Conservation (phyloP, 2,329 filamentous ascomycete genomes). For the Talaromyces albobiverticillius region DNA sequence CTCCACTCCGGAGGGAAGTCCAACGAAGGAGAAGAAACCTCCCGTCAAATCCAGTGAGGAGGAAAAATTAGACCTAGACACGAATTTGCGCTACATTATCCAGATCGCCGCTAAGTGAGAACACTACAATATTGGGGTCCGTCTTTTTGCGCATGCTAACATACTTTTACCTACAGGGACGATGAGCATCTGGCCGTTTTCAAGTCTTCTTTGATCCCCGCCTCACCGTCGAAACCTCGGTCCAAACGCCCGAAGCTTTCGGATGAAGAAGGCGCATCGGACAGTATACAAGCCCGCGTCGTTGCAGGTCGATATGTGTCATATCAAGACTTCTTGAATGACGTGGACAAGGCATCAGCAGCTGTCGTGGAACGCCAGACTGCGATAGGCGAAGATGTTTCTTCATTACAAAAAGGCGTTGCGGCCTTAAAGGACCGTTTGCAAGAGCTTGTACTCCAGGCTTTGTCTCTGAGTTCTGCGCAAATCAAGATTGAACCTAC, state of each 20-base stretch:
- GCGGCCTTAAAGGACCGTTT: conserved; percentile 61
- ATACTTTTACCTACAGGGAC: conserved; percentile 32
- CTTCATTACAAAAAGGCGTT: conserved; percentile 43
- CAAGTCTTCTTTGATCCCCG: conserved; percentile 34
- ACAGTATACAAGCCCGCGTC: conserved; percentile 39
- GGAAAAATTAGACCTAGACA: conserved; percentile 32
- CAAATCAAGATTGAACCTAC: conserved; percentile 32
- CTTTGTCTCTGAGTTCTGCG: conserved; percentile 50
- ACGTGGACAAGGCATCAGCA: conserved; percentile 40
- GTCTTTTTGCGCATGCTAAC: conserved; percentile 7
- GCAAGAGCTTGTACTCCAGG: conserved; percentile 61
- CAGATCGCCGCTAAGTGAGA: conserved; percentile 14
- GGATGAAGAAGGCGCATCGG: conserved; percentile 29
- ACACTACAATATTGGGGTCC: neutral
- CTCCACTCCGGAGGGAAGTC: conserved; percentile 31
- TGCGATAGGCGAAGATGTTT: conserved; percentile 22
- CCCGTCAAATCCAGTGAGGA: conserved; percentile 24
- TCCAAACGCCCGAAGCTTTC: conserved; percentile 43
- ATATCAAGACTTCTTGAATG: conserved; percentile 40
- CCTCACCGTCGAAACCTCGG: conserved; percentile 37
- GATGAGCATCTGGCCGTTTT: conserved; percentile 44
- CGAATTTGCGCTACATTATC: conserved; percentile 23
- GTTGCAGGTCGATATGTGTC: conserved; percentile 37
- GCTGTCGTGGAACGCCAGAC: conserved; percentile 35
- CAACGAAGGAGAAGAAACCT: conserved; percentile 22